Evolutionary conservation across 2,329 filamentous ascomycete genomes (phyloP), one percentile per base, ranked within the genome.

Genomic region (Botryosphaeria dothidea): DNA sequence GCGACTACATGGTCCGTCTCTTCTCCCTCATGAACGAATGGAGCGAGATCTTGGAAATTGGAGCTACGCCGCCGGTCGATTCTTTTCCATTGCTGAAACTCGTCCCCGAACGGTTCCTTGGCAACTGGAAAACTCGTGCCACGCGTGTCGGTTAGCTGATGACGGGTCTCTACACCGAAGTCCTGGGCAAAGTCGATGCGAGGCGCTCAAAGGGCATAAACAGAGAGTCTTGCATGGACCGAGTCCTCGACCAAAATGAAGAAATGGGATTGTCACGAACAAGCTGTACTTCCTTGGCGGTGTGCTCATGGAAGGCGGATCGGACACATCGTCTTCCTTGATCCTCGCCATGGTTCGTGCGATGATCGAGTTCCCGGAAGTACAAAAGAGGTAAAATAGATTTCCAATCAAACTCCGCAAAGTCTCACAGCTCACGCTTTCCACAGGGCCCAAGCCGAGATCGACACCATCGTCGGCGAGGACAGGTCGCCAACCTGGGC

Each of bases 231-330:
- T 54, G 36, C 34, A 34, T 54, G 17, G 51, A 54, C 29, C 27
- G 51, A 3, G 51, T 36, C 13, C 34, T 54, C 2, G 51, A 54
- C 51, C 27, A 54, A 17, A n/a, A 54, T 1, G 51, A 34, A 5
- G 36, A 54, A 13, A 54, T 36, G 7, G 27, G 17, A 6, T n/a
- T 54, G 4, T 36, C 27, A 9, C 17, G 17, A n/a, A 45, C 54
- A 15, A 78, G 29, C 68, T 80, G 6, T 74, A 75, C 66, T 80
- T 82, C 66, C 70, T 82, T 15, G 71, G 70, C 31, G 74, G 74
- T 34, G 69, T 71, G 9, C 62, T 74, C 64, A 74, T 75, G 60
- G 75, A 78, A 66, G 77, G 73, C 31, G 77, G 78, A 2, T 71
- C 73, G 1, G 75, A 76, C 36, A 80, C 79, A 0, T 72, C 75